Evolutionary conservation across 352 stramenopile species (phyloP), one percentile per base, ranked within the genome.

Genomic region (Thalassiosira livingstoniorum): DNA sequence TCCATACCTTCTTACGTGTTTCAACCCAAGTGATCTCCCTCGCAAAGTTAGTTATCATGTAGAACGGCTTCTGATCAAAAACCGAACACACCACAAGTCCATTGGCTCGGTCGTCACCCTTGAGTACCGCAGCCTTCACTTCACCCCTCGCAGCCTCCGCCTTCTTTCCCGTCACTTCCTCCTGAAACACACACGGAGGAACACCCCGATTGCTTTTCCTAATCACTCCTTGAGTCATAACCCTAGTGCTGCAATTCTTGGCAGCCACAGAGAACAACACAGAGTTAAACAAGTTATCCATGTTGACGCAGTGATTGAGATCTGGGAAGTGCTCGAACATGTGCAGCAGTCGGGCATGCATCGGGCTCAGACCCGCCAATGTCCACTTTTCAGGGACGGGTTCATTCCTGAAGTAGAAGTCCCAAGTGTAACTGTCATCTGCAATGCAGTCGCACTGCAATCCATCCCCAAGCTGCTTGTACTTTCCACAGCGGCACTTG

Each of bases 391-490:
- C 43, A 10, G 42, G 21, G 1, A 82, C 57, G 3, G 74, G 63
- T 42, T 82, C 65, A 42, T 82, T 82, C 2, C 64, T 35, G 27
- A 82, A 82, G 37, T 71, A 71, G 54, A 82, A 82, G 34, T 76
- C 58, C 10, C 25, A 78, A 1, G 75, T 77, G 65, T 53, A 82
- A 15, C 74, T 65, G 45, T 82, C 74, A 55, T 82, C 35, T 2
- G 74, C 45, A 69, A 82, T 76, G 64, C 74, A 82, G 63, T 82
- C 63, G 15, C 11, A 34, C 57, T 82, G 74, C 10, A 82, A 27
- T 25, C 74, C 74, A 74, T 82, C 74, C 27, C 74, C 74, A 11
- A 82, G 27, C 29, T 35, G 5, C 62, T 82, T 82, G 43, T 71
- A 77, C 75, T 82, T 82, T 18, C 62, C 75, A 62, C 75, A 82